Evolutionary conservation across 768 basidiomycete species (phyloP), one percentile per base, ranked within the genome.

Genomic region (Lactifluus pinguis): DNA sequence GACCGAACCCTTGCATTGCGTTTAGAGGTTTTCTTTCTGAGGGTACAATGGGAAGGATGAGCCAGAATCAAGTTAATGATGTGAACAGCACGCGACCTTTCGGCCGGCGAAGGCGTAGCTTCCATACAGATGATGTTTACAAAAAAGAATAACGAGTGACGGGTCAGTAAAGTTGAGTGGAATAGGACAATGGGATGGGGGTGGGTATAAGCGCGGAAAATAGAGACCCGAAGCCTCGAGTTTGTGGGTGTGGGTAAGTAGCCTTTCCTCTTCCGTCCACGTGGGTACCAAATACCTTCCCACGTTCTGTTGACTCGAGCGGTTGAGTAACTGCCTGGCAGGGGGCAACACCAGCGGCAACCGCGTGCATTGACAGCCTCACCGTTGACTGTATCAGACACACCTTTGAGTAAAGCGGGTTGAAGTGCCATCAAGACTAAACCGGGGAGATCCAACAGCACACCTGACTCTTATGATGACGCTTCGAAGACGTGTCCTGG

Each of bases 51-150:
- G 9, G 2, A n/a, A 29, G 29, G 6, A 55, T 60, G 38, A 60
- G 53, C 30, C n/a, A 11, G 48, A 36, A 41, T 25, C 53, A 21
- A 44, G 19, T 32, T 29, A 55, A 60, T 25, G 25, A 44, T 7
- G 21, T 25, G 39, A 44, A 55, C 49, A 41, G 29, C 39, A 60
- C 53, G 53, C 59, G 59, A 60, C 59, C 59, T 60, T 60, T 60
- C 53, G 39, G 59, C 59, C 13, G 59, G 59, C 34, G 59, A 60
- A 42, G 59, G 59, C 47, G 59, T 60, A 42, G 29, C 39, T 49
- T 60, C 59, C 59, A 60, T 60, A 48, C 0, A 49, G 45, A 36
- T 17, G 59, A 32, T 55, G 59, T 55, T 60, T 55, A 52, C 48
- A 60, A 55, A 52, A 25, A 39, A 25, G 36, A 39, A 42, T 53